Evolutionary conservation across 2,329 filamentous ascomycete species (phyloP), one percentile per base, ranked within the genome.

Genomic region (Trichoderma sp.): DNA sequence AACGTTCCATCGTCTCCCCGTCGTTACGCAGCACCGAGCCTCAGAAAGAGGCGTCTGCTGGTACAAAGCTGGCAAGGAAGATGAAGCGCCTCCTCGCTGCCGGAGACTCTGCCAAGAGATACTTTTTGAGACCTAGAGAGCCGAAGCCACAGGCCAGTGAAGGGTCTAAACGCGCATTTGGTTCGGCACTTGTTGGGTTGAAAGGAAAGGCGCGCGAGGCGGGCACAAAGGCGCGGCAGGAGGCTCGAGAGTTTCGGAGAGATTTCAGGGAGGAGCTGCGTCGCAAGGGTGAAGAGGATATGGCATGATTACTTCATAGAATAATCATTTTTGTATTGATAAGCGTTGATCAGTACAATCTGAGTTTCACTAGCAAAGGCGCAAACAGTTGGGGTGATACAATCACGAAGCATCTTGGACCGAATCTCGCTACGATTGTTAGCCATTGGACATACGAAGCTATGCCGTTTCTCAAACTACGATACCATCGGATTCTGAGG

Each of bases 241-340:
- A 61, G 14, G 58, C 30, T 7, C 24, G 58, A 15, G 58, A 52
- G 15, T 61, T 61, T 44, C 47, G 47, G 21, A 61, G n/a, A 12
- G 58, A 61, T 30, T 61, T 61, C 5, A 52, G 24, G 24, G 58
- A 61, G 24, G 58, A 61, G 30, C n/a, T 61, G 5, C 58, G 39
- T 17, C 58, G 58, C 7, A 61, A 51, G 34, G 43, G 48, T 21
- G 47, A 44, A 7, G 58, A 52, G 2, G 12, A 61, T 34, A 6
- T 14, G 34, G 12, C 34, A 39, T 39, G 14, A 10, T 14, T 3
- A 10, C 34, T 39, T 14, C 5, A 14, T 12, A 14, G 34, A 14
- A 39, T 24, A 24, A 24, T 3, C 21, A 24, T 24, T 24, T 24
- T 24, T 24, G 21, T 24, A 24, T 24, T 24, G 21, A 24, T 24